Percentiles rank a stretch among this genome's conserved stretches.
phyloP scores from a whole-genome alignment of 78 protist genomes.

The Anaeramoeba flamelloides region DNA sequence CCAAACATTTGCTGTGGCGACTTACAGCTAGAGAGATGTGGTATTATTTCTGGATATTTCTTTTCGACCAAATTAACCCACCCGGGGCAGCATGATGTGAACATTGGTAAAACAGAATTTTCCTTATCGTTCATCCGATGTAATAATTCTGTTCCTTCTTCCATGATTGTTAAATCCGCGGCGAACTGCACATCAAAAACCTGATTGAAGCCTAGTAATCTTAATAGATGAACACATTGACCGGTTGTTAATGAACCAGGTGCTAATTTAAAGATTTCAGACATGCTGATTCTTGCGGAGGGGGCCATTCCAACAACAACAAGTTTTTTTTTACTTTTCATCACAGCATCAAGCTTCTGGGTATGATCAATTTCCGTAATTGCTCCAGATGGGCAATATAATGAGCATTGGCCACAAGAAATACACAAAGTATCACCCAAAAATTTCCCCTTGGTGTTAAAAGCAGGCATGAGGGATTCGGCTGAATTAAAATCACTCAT shows the following conservation, averaged over 20 bases:
- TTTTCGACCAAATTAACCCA: conserved; percentile 24
- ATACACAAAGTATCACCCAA: conserved; percentile 8
- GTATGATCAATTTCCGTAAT: background rate
- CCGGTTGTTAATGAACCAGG: conserved; percentile 8
- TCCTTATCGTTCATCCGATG: background rate
- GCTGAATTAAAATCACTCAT: too few species aligned
- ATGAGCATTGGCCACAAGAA: conserved; percentile 28
- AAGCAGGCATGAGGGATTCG: too few species aligned
- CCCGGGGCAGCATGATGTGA: conserved; percentile 45
- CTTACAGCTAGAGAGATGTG: conserved; percentile 48
- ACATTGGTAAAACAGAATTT: conserved; percentile 34
- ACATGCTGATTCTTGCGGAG: too few species aligned
- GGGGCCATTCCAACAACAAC: too few species aligned
- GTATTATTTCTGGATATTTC: conserved; percentile 36
- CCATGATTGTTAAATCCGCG: conserved; percentile 46
- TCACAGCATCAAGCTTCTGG: too few species aligned
- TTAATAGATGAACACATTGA: conserved; percentile 15
- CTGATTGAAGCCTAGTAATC: conserved; percentile 19
- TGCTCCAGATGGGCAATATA: conserved; percentile 32
- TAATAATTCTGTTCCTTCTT: conserved; percentile 38
- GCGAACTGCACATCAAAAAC: conserved; percentile 34
- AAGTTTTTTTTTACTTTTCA: too few species aligned
- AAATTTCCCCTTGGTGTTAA: too few species aligned
- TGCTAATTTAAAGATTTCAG: too few species aligned
- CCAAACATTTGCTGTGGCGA: conserved; percentile 85